A percentile compares a stretch with the other conserved stretches of the same genome.
phyloP scores from a whole-genome alignment of 73 alveolate species.

The Tetrahymena malaccensis region DNA sequence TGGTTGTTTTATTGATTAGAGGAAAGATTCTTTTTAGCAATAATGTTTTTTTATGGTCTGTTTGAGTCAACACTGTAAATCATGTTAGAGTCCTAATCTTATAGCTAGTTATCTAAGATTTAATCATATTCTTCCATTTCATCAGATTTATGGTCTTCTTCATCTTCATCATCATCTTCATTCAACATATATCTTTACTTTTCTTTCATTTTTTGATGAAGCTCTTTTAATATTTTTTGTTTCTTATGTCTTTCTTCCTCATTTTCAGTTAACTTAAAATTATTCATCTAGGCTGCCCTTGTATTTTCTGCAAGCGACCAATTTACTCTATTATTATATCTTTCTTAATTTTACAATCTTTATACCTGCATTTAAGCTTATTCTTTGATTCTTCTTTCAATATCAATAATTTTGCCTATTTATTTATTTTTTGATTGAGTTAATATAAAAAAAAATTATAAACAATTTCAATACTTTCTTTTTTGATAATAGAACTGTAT shows the following conservation, averaged over 20 bases:
- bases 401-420: background rate
- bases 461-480: background rate
- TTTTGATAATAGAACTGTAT: background rate
- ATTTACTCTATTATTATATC: background rate
- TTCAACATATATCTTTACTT: background rate
- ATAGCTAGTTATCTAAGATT: background rate
- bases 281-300: background rate
- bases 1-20: background rate
- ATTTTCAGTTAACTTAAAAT: background rate
- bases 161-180: background rate
- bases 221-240: background rate
- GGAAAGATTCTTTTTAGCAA: background rate
- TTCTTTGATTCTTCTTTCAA: background rate
- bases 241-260: background rate
- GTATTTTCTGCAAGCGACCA: background rate
- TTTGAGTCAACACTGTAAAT: background rate
- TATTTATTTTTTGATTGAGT: background rate
- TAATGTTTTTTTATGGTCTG: background rate
- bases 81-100: background rate
- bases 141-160: background rate
- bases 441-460: background rate
- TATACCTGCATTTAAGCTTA: background rate
- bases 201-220: background rate
- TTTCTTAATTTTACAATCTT: background rate
- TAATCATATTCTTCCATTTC: background rate